Percentiles rank a stretch among this genome's conserved stretches.
Conservation (phyloP, 164 flowering plant genomes). For the Warburgia ugandensis region DNA sequence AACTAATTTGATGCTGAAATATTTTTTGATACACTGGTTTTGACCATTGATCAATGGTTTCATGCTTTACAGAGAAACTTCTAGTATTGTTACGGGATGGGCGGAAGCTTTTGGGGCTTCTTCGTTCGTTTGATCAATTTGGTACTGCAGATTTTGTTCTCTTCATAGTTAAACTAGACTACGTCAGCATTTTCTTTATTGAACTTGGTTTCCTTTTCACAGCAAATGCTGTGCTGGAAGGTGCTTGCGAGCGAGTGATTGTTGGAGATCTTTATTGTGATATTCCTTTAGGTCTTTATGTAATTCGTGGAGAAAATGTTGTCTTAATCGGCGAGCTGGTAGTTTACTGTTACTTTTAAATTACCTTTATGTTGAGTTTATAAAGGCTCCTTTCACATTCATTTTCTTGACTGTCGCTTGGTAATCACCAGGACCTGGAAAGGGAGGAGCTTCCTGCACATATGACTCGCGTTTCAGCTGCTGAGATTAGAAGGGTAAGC, state of each 20-base stretch:
- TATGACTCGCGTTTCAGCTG: constrained; percentile 42
- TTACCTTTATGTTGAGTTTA: too few species aligned
- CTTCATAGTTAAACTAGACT: not conserved
- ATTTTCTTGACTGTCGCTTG: too few species aligned
- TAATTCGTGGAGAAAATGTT: constrained; percentile 94
- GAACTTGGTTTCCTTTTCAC: constrained; percentile 11
- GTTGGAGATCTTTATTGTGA: constrained; percentile 90
- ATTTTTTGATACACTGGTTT: not conserved
- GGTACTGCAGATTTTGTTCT: constrained; percentile 41
- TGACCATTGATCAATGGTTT: not conserved
- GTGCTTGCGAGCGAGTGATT: constrained; percentile 85
- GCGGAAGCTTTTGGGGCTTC: constrained; percentile 65
- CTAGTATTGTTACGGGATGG: constrained; percentile 83
- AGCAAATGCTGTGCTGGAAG: constrained; percentile 96
- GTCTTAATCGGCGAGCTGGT: constrained; percentile 95
- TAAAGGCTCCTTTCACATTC: too few species aligned
- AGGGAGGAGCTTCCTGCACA: constrained; percentile 48
- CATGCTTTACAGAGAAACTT: constrained; percentile 59
- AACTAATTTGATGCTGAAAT: not conserved
- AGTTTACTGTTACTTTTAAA: too few species aligned
- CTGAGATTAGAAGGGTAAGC: constrained; percentile 36
- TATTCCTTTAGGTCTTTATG: constrained; percentile 86
- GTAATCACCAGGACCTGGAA: constrained; percentile 29
- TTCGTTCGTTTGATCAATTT: constrained; percentile 92
- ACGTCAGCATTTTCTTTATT: not conserved